A percentile compares a stretch with the other conserved stretches of the same genome.
Evolutionary conservation across 2,329 filamentous ascomycete genomes (phyloP).

Genomic region (Botryosphaeria dothidea): DNA sequence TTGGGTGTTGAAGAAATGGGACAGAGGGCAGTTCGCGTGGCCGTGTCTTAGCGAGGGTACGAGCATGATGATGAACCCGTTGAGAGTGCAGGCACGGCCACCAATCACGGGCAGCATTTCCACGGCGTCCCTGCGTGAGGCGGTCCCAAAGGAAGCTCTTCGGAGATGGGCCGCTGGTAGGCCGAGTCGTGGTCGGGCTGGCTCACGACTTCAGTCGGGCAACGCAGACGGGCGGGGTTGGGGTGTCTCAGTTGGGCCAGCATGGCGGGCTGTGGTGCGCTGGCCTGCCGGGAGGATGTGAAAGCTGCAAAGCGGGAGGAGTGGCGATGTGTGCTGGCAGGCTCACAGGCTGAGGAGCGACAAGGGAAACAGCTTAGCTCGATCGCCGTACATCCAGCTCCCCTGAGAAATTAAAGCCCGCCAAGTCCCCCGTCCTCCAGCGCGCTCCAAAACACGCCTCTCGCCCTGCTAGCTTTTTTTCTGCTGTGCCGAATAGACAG

Average conservation of each 20-base stretch:
- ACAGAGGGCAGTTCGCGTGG: neutral
- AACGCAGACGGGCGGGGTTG: neutral
- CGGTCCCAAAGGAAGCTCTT: slow-evolving; percentile 11
- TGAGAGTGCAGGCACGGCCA: neutral
- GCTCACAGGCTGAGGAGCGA: neutral
- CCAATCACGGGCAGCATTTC: slow-evolving; percentile 9
- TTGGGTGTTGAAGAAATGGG: too few species aligned
- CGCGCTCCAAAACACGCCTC: slow-evolving; percentile 8
- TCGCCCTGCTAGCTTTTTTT: neutral
- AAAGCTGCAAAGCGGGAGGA: neutral
- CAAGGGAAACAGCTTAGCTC: slow-evolving; percentile 3
- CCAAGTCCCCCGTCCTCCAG: neutral
- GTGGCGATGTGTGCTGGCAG: slow-evolving; percentile 11
- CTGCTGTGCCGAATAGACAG: neutral
- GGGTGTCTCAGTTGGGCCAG: neutral
- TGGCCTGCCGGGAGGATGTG: neutral
- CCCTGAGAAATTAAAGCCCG: slow-evolving; percentile 20
- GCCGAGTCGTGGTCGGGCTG: neutral
- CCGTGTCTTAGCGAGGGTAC: neutral
- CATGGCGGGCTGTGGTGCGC: neutral
- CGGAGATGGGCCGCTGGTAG: slow-evolving; percentile 2
- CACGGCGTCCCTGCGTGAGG: slow-evolving; percentile 13
- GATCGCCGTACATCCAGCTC: slow-evolving; percentile 7
- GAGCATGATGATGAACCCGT: neutral
- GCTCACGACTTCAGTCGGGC: neutral